Base-by-base conservation (phyloP, 805 yeast genomes). In the Aciculoconidium aculeatum region DNA sequence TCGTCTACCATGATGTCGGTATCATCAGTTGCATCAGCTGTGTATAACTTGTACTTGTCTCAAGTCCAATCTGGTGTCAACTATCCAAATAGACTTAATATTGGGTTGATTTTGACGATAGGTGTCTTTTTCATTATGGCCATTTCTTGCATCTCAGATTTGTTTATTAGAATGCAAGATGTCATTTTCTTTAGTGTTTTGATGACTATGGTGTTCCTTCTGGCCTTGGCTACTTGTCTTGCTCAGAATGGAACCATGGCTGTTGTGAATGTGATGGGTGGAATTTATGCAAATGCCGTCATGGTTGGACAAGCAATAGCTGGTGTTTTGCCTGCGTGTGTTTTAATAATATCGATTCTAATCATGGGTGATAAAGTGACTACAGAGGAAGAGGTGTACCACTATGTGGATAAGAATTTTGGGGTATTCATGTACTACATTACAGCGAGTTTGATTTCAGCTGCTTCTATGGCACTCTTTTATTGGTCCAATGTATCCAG, bases 281-380 rank as follows among this genome's bases (percentile, higher is more conserved):
- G 85, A 1, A 69, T 76, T 9, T 83, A 73, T 49, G 88, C 94
- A 7, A 95, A 92, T 47, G 94, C 83, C 0, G 81, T 81, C 2
- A 84, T 92, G 81, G 88, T 88, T 3, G 98, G 98, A 2, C 95
- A 90, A 53, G 95, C 95, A 0, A 61, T 90, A 11, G 86, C 96
- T 0, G 98, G 98, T 2, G 95, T 92, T 0, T 59, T 90, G 19
- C 97, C 98, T 2, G 77, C 95, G 0, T 49, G 82, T 11, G 77
- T 81, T 9, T 70, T 75, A 42, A 78, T 77, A 36, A 35, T 70
- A 7, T 72, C 81, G 7, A 75, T 74, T 15, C 45, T 72, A 29
- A 25, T 60, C 4, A 57, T 59, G 8, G 70, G 65, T 6, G 64
- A 58, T 4, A 29, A 36, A 11, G 23, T 32, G 4, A 27, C 36